These are phyloP conservation scores for Hyaloscypha bicolor DNA, from an alignment of 495 filamentous ascomycete species.

Conservation along the genomic window DNA sequence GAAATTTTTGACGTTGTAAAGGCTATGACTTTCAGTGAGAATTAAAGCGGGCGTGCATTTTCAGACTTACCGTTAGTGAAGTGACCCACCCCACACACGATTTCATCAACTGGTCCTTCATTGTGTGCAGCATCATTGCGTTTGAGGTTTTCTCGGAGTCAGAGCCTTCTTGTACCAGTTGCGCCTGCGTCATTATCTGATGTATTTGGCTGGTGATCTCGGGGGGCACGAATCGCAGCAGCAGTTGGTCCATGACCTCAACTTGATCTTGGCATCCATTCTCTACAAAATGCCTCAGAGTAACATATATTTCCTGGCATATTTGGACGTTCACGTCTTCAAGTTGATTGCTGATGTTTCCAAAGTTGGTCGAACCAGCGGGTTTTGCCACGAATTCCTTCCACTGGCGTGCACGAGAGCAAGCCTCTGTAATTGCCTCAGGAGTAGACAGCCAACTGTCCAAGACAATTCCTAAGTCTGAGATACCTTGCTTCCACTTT, in stretches of 20 bases:
- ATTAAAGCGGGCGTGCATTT: neutral
- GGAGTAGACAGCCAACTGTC: neutral
- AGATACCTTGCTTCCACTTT: slow-evolving; percentile 1
- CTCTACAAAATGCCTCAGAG: neutral
- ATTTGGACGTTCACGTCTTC: neutral
- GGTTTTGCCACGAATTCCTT: neutral
- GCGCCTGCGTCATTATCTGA: neutral
- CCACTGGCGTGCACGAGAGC: neutral
- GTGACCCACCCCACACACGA: slow-evolving; percentile 13
- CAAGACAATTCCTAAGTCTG: slow-evolving; percentile 4
- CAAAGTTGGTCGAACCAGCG: neutral
- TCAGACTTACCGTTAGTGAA: slow-evolving; percentile 2
- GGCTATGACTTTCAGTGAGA: neutral
- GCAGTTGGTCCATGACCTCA: neutral
- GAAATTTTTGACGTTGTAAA: neutral
- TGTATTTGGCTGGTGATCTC: neutral
- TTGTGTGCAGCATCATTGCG: neutral
- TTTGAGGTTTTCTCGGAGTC: neutral
- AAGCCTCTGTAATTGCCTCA: neutral
- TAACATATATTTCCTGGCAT: neutral
- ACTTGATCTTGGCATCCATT: neutral
- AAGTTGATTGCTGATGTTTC: neutral
- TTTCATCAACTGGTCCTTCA: slow-evolving; percentile 3
- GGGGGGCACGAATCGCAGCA: neutral
- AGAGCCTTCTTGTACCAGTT: no score